Percentiles rank a stretch among this genome's conserved stretches.
These are phyloP conservation scores for Trichoderma atroviride DNA, from an alignment of 2,329 filamentous ascomycete species.

Conservation along the genomic window DNA sequence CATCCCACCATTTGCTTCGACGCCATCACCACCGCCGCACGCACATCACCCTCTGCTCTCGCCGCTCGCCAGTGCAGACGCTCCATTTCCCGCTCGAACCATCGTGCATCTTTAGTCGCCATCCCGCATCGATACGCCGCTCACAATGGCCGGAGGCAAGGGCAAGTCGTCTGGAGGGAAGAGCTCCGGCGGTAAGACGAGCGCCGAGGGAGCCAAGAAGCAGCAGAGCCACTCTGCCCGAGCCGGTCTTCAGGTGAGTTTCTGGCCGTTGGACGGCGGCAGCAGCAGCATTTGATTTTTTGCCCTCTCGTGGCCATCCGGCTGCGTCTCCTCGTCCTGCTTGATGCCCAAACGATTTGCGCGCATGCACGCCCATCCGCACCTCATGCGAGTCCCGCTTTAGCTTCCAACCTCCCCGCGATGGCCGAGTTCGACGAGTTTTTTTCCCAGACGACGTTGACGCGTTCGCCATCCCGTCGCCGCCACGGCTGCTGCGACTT, in stretches of 20 bases:
- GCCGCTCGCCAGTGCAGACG: constrained; percentile 12
- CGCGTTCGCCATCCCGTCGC: constrained; percentile 15
- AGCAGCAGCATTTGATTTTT: constrained; percentile 7
- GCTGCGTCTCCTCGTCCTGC: background rate
- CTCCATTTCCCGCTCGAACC: constrained; percentile 5
- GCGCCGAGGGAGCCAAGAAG: constrained; percentile 72
- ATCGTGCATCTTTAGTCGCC: background rate
- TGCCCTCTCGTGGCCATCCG: background rate
- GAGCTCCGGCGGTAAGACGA: constrained; percentile 77
- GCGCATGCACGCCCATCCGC: constrained; percentile 27
- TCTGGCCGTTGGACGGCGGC: background rate
- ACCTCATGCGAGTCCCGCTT: constrained; percentile 26
- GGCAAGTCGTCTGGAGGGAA: constrained; percentile 91
- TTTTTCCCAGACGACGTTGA: background rate
- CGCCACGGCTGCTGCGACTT: constrained; percentile 8
- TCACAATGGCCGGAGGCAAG: constrained; percentile 79
- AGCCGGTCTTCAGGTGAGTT: constrained; percentile 88
- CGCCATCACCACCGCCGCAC: constrained; percentile 21
- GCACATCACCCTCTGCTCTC: constrained; percentile 17
- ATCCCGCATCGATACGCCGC: constrained; percentile 23
- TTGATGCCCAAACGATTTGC: constrained; percentile 28
- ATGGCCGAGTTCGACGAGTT: constrained; percentile 23
- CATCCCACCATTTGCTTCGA: constrained; percentile 22
- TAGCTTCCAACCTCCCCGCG: constrained; percentile 24
- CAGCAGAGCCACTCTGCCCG: constrained; percentile 94